Evolutionary conservation across 768 basidiomycete genomes (phyloP).

Genomic region (Tulasnella sp.): DNA sequence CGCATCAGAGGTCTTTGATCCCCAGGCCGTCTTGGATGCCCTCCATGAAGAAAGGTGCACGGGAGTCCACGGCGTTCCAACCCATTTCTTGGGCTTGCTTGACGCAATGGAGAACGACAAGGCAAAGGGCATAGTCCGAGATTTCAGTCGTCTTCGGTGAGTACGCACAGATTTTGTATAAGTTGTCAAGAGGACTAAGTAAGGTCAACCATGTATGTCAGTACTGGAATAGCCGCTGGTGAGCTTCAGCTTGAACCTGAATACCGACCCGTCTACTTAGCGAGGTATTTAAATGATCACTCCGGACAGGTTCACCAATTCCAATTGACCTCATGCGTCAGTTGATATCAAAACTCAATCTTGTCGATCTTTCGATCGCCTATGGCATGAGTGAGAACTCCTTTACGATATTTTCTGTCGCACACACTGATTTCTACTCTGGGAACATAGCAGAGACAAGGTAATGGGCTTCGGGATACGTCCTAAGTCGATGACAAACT

Average conservation of each 20-base stretch:
- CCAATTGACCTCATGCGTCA: conserved; percentile 72
- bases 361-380: conserved; percentile 61
- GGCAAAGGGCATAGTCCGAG: conserved; percentile 27
- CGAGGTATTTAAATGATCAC: no score
- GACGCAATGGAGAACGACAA: conserved; percentile 44
- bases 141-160: conserved; percentile 48
- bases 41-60: conserved; percentile 61
- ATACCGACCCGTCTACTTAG: no score
- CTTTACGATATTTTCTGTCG: neutral
- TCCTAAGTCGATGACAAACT: conserved; percentile 12
- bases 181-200: neutral
- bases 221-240: conserved; percentile 72
- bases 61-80: conserved; percentile 75
- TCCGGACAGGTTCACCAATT: conserved; percentile 52
- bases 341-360: conserved; percentile 54
- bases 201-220: conserved; percentile 22
- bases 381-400: conserved; percentile 78
- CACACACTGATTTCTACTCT: neutral
- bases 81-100: conserved; percentile 70
- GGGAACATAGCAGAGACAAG: conserved; percentile 7
- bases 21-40: conserved; percentile 57
- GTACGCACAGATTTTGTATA: conserved; percentile 10
- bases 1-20: conserved; percentile 53
- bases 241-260: neutral
- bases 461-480: no score